A percentile compares a stretch with the other conserved stretches of the same genome.
phyloP scores from a whole-genome alignment of 441 rosid genomes.

The Syzygium syzygioides region DNA sequence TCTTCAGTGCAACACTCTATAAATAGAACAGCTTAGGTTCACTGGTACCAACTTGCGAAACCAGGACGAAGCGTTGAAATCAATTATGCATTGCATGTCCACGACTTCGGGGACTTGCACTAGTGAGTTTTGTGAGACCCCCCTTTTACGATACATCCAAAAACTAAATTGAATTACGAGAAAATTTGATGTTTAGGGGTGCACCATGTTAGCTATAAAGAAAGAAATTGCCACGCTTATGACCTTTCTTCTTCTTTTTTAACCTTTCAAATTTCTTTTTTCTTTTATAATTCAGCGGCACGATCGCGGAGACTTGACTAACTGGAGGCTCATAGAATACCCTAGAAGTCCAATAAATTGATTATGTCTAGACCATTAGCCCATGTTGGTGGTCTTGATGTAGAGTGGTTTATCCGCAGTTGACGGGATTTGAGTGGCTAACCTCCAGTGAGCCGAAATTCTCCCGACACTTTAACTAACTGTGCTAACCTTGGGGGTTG shows the following conservation, averaged over 20 bases:
- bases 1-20: background rate
- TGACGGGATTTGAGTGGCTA: background rate
- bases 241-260: background rate
- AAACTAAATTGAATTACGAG: too few relatives aligned
- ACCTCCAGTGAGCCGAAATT: background rate
- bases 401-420: background rate
- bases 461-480: background rate
- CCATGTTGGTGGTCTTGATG: background rate
- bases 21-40: background rate
- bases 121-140: too few relatives aligned
- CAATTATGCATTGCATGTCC: too few relatives aligned
- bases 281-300: background rate
- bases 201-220: background rate
- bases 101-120: too few relatives aligned
- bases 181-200: too few relatives aligned
- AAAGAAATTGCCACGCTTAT: background rate
- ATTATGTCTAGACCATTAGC: background rate
- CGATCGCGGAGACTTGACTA: fast-evolving
- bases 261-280: background rate
- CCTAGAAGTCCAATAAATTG: background rate
- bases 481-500: background rate
- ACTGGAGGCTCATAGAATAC: background rate
- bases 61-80: background rate
- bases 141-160: too few relatives aligned
- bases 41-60: background rate